Evolutionary conservation across 306 rosid species (phyloP), one percentile per base, ranked within the genome.

Genomic region (Cicer yamashitae): DNA sequence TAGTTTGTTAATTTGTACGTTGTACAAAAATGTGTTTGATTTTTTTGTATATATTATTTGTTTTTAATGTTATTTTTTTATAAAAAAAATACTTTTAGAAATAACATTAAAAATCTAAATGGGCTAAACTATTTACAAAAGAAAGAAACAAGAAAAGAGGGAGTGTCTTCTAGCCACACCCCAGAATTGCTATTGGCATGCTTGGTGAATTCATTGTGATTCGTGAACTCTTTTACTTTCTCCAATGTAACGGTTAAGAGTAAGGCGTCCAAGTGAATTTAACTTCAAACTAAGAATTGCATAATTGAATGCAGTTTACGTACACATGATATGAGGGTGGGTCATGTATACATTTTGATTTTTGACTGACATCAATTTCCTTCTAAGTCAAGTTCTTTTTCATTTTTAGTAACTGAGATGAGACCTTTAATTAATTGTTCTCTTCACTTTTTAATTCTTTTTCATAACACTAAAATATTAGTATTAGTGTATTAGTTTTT

Each of bases 211-310:
- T 25, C 30, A 3, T 25, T 25, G n/a, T n/a, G n/a, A n/a, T n/a
- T n/a, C n/a, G 30, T 25, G 30, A 25, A 25, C 3, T 25, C 30
- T 25, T 25, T 25, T 25, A 25, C 30, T 25, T 25, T 25, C 30
- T 3, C 3, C 30, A 25, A 25, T 25, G 30, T 20, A 56, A 56
- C 40, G 8, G 38, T 30, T 63, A n/a, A 54, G 10, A 40, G 40
- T 11, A 53, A 38, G 7, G 41, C 48, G 79, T 74, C 62, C 54
- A 65, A 40, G 65, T 22, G 13, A 79, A 57, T 80, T 74, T 20
- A 67, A 62, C 56, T 66, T 58, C 54, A 45, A 58, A 63, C 40
- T 4, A 46, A 48, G 52, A 76, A 13, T 78, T 47, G 54, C 51
- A 45, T 54, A 73, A 73, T 22, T 22, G 2, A 65, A 53, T 73